Base-by-base conservation (phyloP, 2,329 filamentous ascomycete genomes). In the Colletotrichum horii region DNA sequence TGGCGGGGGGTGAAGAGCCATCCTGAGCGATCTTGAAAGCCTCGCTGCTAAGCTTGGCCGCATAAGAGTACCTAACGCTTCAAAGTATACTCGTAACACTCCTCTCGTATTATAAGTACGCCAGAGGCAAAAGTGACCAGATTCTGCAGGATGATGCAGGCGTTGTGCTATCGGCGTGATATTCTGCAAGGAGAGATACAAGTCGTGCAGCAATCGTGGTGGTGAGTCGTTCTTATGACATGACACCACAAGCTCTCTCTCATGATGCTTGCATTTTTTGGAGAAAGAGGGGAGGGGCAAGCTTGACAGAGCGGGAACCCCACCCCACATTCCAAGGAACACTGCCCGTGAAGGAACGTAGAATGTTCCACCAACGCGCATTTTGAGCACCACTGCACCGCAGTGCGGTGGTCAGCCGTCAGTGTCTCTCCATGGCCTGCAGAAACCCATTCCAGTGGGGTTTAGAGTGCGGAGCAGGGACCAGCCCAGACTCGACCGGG, bases 1-100 rank as follows among this genome's bases (percentile, higher is more conserved):
- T 62, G 85, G 83, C 4, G 84, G 79, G 5, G 84, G 82, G 76
- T 88, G 82, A 28, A 89, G 83, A 61, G 88, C 87, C 88, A 89
- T 89, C 77, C 76, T 86, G 77, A 78, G 75, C 60, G 76, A 71
- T 65, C 75, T 71, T 43, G 73, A 73, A 4, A 75, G 19, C 28
- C 58, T 73, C 14, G 34, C 36, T 6, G 73, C 73, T 56, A 73
- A 28, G 28, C 73, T 30, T 64, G 70, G 70, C 48, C 73, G 56
- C 73, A 75, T 75, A 58, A 61, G 67, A 56, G 26, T 19, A 32
- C 32, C 28, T 36, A n/a, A 34, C 52, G 15, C 22, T 55, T 26
- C 16, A 19, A 32, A 69, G 19, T 61, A 22, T 48, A n/a, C 43
- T 22, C 12, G 43, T 48, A 48, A 22, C n/a, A 48, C 12, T 32